Evolutionary conservation across 176 grass and related monocot species (phyloP), one percentile per base, ranked within the genome.

Genomic region (Musa beccarii): DNA sequence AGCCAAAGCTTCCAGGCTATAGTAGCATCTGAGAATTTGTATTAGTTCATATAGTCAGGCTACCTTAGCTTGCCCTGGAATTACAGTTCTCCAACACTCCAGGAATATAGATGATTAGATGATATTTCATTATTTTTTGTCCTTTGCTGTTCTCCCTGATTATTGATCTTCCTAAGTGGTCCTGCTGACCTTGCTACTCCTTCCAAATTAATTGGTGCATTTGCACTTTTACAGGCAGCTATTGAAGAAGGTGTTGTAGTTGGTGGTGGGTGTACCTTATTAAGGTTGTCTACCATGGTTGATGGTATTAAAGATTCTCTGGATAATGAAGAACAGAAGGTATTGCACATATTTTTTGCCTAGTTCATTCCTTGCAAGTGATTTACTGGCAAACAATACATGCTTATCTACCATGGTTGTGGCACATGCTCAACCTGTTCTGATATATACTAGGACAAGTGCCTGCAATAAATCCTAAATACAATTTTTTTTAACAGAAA

Each of bases 181-280:
- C 34, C 34, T 54, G 53, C 2, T 13, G 51, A 87, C 51, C 62
- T 72, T 52, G 85, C 28, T 28, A 7, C 61, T 53, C 10, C 74
- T 66, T 84, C 62, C 85, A 78, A 4, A 55, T 71, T 29, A 29
- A 76, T 72, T 65, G 73, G 21, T 59, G 51, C 25, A 61, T 3
- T 52, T 63, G 74, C 59, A 28, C 29, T 81, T 75, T 80, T 73
- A 79, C 75, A 97, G 93, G 87, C 93, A 83, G 88, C 90, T 88
- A 89, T 97, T 80, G 93, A 97, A 71, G 93, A 93, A 87, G 93
- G 93, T 78, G 87, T 97, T 84, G 93, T 93, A 76, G 84, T 97
- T 83, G 93, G 93, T 22, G 22, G 22, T 78, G 90, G 93, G 81
- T 97, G 93, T 66, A 84, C 89, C 75, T 83, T 97, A 80, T 75